Percentiles rank a stretch among this genome's conserved stretches.
Conservation (phyloP, 495 filamentous ascomycete genomes). For the Talaromyces borbonicus region DNA sequence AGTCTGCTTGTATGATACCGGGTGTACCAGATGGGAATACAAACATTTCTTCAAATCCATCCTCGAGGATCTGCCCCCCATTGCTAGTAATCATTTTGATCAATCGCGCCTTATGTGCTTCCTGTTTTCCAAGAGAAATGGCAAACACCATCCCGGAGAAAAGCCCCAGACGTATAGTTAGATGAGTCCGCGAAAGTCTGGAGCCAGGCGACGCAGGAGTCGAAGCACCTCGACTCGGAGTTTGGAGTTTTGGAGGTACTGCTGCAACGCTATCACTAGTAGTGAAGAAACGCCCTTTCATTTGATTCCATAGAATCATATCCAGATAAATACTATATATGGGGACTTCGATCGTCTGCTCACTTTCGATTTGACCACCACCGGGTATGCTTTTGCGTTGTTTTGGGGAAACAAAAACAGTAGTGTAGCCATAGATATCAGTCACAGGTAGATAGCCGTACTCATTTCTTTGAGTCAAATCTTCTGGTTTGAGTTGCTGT, state of each 20-base stretch:
- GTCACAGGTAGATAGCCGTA: conserved; percentile 27
- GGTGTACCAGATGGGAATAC: conserved; percentile 35
- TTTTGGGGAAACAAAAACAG: conserved; percentile 34
- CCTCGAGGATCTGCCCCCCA: conserved; percentile 62
- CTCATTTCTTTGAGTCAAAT: conserved; percentile 17
- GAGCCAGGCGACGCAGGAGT: conserved; percentile 34
- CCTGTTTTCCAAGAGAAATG: conserved; percentile 55
- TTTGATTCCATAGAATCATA: conserved; percentile 37
- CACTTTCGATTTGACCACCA: conserved; percentile 18
- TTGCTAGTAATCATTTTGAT: conserved; percentile 42
- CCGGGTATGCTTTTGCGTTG: conserved; percentile 36
- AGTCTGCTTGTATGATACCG: conserved; percentile 14
- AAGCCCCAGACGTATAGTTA: conserved; percentile 29
- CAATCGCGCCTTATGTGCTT: conserved; percentile 41
- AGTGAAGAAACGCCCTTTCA: conserved; percentile 35
- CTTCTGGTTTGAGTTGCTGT: conserved; percentile 27
- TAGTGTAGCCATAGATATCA: conserved; percentile 37
- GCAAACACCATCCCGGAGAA: conserved; percentile 77
- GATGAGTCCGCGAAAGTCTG: conserved; percentile 26
- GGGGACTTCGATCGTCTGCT: conserved; percentile 32
- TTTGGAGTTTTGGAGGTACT: conserved; percentile 21
- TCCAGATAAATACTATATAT: conserved; percentile 40
- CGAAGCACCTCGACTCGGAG: conserved; percentile 31
- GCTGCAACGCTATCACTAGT: conserved; percentile 15
- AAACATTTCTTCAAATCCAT: conserved; percentile 82